phyloP scores from a whole-genome alignment of 352 stramenopile species.

The Globisporangium emineosum region DNA sequence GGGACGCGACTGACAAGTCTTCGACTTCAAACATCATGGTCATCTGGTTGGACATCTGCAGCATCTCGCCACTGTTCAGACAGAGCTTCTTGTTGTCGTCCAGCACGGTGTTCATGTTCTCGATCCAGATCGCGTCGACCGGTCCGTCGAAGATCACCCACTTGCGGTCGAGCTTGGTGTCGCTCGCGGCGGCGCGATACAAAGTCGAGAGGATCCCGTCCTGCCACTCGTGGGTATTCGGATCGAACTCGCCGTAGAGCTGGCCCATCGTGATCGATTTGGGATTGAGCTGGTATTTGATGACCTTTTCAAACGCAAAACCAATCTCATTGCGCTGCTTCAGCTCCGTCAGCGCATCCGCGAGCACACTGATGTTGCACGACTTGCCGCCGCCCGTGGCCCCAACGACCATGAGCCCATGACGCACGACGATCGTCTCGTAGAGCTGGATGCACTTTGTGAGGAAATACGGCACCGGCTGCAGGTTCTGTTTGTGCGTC shows the following conservation, averaged over 20 bases:
- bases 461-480: conserved; percentile 90
- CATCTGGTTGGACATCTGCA: conserved; percentile 95
- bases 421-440: conserved; percentile 93
- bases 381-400: conserved; percentile 92
- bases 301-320: conserved; percentile 88
- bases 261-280: conserved; percentile 96
- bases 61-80: conserved; percentile 92
- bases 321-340: conserved; percentile 84
- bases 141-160: conserved; percentile 95
- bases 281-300: conserved; percentile 92
- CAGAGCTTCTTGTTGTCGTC: conserved; percentile 96
- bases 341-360: conserved; percentile 82
- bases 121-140: conserved; percentile 95
- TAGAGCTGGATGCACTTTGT: conserved; percentile 94
- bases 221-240: conserved; percentile 94
- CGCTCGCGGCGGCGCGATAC: conserved; percentile 86
- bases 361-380: conserved; percentile 81
- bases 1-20: conserved; percentile 92
- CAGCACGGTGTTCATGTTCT: conserved; percentile 97
- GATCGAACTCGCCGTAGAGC: conserved; percentile 94
- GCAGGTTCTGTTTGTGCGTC: conserved; percentile 78
- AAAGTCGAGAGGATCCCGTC: conserved; percentile 94
- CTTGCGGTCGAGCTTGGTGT: conserved; percentile 89
- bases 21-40: conserved; percentile 98
- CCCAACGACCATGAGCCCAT: conserved; percentile 94